These are phyloP conservation scores for Fusarium begoniae DNA, from an alignment of 2,329 filamentous ascomycete species.

Conservation along the genomic window DNA sequence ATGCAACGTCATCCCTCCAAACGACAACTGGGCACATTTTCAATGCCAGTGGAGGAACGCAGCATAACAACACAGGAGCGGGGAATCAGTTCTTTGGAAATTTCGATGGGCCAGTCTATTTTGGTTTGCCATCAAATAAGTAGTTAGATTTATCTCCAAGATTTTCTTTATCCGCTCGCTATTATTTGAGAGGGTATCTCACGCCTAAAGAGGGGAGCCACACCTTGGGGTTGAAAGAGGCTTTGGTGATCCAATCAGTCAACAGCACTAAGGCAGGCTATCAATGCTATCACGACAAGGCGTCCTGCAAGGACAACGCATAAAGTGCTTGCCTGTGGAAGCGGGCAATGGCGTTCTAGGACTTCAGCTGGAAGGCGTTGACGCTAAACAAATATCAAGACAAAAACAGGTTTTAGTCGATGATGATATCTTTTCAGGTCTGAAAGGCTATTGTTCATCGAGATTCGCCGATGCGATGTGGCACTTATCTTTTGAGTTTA, in stretches of 20 bases:
- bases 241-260: background rate
- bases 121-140: background rate
- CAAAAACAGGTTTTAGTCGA: background rate
- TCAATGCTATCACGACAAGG: background rate
- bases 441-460: accelerated
- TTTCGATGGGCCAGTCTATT: background rate
- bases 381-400: background rate
- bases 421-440: background rate
- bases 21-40: background rate
- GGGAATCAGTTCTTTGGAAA: background rate
- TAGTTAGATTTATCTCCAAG: background rate
- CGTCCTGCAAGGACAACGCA: background rate
- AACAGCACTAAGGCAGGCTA: background rate
- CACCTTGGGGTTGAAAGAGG: background rate
- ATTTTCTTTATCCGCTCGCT: too few relatives aligned
- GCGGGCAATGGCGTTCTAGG: background rate
- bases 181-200: accelerated
- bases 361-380: background rate
- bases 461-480: background rate
- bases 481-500: too few relatives aligned
- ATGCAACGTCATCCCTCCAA: background rate
- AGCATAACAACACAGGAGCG: background rate
- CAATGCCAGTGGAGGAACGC: background rate
- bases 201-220: background rate
- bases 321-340: background rate